Percentiles rank a stretch among this genome's conserved stretches.
phyloP scores from a whole-genome alignment of 2,329 filamentous ascomycete genomes.

The Pseudopithomyces maydicus region DNA sequence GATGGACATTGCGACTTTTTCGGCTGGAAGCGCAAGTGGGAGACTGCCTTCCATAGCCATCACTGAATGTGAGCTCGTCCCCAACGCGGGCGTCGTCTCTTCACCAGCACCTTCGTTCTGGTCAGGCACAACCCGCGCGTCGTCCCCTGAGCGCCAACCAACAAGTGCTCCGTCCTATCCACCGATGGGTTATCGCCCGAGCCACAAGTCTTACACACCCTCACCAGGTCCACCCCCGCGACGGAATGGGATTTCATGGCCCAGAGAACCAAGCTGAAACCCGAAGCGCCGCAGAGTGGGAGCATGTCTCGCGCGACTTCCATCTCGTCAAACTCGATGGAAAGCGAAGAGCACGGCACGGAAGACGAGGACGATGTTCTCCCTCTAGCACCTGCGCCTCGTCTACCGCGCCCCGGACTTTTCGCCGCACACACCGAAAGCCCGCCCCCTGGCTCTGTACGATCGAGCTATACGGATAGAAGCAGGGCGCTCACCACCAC shows the following conservation, averaged over 20 bases:
- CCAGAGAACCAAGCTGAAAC: slow-evolving; percentile 28
- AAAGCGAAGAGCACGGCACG: slow-evolving; percentile 34
- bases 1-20: slow-evolving; percentile 29
- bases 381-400: slow-evolving; percentile 30
- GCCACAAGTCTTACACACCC: slow-evolving; percentile 24
- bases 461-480: slow-evolving; percentile 37
- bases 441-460: slow-evolving; percentile 29
- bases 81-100: slow-evolving; percentile 32
- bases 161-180: slow-evolving; percentile 33
- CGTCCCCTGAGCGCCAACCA: slow-evolving; percentile 39
- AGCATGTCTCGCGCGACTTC: slow-evolving; percentile 39
- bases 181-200: slow-evolving; percentile 22
- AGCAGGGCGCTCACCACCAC: slow-evolving; percentile 38
- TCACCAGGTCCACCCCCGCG: slow-evolving; percentile 33
- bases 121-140: slow-evolving; percentile 43
- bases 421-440: slow-evolving; percentile 36
- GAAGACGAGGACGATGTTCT: slow-evolving; percentile 38
- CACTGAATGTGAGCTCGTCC: slow-evolving; percentile 42
- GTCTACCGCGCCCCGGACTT: slow-evolving; percentile 36
- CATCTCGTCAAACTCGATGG: slow-evolving; percentile 34
- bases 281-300: slow-evolving; percentile 22
- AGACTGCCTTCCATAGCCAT: slow-evolving; percentile 43
- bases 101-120: slow-evolving; percentile 45
- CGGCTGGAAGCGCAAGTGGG: slow-evolving; percentile 19
- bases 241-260: slow-evolving; percentile 45